Evolutionary conservation across 2,329 filamentous ascomycete species (phyloP).

Genomic region (Lomentospora prolificans): DNA sequence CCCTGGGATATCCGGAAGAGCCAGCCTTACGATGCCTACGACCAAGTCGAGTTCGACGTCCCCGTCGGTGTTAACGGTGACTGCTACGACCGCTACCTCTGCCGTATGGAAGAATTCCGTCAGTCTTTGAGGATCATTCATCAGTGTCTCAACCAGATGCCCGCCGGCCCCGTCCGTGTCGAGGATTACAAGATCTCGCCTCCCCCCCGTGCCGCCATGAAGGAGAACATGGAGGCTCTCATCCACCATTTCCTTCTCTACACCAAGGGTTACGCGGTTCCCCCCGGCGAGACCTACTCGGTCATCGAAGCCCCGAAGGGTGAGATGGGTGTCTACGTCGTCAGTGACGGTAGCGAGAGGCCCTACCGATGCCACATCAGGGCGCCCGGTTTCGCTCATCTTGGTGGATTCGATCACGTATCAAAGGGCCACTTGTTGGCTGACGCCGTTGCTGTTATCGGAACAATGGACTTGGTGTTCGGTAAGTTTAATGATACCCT

Average conservation of each 20-base stretch:
- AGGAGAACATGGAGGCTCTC: conserved; percentile 99
- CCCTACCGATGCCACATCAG: conserved; percentile 97
- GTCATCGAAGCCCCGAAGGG: conserved; percentile 99
- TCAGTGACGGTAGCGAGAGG: conserved; percentile 91
- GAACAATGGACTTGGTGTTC: conserved; percentile 82
- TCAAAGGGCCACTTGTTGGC: conserved; percentile 86
- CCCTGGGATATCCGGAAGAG: conserved; percentile 97
- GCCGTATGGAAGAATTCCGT: conserved; percentile 99
- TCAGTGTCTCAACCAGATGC: conserved; percentile 99
- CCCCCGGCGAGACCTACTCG: conserved; percentile 94
- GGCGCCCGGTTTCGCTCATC: conserved; percentile 90
- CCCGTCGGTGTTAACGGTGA: conserved; percentile 94
- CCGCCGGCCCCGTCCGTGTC: conserved; percentile 81
- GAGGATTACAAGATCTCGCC: conserved; percentile 99
- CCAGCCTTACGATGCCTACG: conserved; percentile 95
- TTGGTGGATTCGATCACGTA: conserved; percentile 89
- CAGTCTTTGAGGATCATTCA: conserved; percentile 97
- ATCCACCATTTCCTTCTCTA: conserved; percentile 99
- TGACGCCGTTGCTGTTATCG: conserved; percentile 93
- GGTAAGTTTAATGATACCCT: conserved; percentile 41
- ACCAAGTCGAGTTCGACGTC: conserved; percentile 95
- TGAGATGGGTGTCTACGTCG: conserved; percentile 96
- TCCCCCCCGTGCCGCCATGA: conserved; percentile 95
- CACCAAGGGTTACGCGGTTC: conserved; percentile 96
- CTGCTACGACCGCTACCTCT: conserved; percentile 98